Conservation (phyloP, 768 basidiomycete species). For the Neoboletus brunneissimus region DNA sequence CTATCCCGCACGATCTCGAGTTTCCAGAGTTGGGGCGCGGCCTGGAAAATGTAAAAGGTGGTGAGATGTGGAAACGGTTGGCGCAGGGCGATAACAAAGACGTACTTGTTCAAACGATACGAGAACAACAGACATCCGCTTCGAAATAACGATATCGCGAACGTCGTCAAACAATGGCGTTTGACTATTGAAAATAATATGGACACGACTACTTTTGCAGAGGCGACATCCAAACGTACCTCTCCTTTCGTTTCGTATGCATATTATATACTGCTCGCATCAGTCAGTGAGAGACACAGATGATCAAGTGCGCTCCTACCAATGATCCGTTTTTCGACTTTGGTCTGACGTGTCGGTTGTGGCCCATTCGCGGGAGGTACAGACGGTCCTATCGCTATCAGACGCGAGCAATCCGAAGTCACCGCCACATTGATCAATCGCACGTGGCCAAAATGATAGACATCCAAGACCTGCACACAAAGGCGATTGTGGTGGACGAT, state of each 20-base stretch:
- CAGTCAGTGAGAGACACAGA: conserved; percentile 1
- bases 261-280: conserved; percentile 45
- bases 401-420: conserved; percentile 42
- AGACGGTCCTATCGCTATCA: conserved; percentile 48
- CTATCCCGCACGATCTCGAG: conserved; percentile 58
- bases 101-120: conserved; percentile 34
- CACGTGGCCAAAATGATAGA: conserved; percentile 42
- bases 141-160: conserved; percentile 49
- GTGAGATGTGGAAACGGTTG: not conserved
- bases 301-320: conserved; percentile 30
- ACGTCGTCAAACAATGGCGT: conserved; percentile 52
- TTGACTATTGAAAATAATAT: conserved; percentile 34
- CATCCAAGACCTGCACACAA: conserved; percentile 34
- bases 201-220: not conserved
- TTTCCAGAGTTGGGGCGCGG: conserved; percentile 74
- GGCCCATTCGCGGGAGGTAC: conserved; percentile 39
- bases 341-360: conserved; percentile 44
- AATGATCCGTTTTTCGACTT: conserved; percentile 51
- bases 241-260: conserved; percentile 43
- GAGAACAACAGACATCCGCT: conserved; percentile 40
- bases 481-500: not conserved
- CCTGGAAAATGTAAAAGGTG: conserved; percentile 33
- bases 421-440: conserved; percentile 49
- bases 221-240: conserved; percentile 30
- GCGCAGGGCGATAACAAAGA: not conserved